Conservation (phyloP, 352 stramenopile genomes). For the Phytophthora capsici region DNA sequence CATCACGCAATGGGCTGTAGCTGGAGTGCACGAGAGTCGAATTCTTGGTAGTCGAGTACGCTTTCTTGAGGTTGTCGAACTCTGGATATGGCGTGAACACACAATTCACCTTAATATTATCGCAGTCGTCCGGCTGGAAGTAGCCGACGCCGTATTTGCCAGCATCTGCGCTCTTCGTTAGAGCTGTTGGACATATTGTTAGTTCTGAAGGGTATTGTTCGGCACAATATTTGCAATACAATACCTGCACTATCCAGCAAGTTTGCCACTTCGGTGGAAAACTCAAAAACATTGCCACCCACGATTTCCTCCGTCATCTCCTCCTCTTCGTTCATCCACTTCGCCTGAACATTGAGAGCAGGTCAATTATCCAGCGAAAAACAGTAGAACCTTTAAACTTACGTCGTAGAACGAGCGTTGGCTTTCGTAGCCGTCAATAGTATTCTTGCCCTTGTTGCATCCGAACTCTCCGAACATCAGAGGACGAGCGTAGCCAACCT, state of each 20-base stretch:
- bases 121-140: slow-evolving; percentile 70
- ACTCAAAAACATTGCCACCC: slow-evolving; percentile 82
- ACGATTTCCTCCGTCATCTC: slow-evolving; percentile 52
- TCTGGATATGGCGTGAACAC: slow-evolving; percentile 76
- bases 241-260: slow-evolving; percentile 39
- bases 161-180: slow-evolving; percentile 52
- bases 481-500: slow-evolving; percentile 50
- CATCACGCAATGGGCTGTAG: slow-evolving; percentile 43
- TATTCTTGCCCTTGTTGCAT: slow-evolving; percentile 74
- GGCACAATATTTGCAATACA: too few species aligned
- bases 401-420: slow-evolving; percentile 74
- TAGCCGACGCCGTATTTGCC: slow-evolving; percentile 81
- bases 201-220: too few species aligned
- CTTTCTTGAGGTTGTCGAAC: slow-evolving; percentile 73
- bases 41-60: slow-evolving; percentile 67
- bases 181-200: slow-evolving; percentile 22
- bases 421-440: slow-evolving; percentile 55
- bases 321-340: slow-evolving; percentile 79
- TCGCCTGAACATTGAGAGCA: slow-evolving; percentile 48
- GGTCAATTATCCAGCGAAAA: background rate
- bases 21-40: slow-evolving; percentile 52
- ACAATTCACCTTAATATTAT: slow-evolving; percentile 61
- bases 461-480: slow-evolving; percentile 86
- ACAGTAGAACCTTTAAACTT: slow-evolving; percentile 22
- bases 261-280: slow-evolving; percentile 70